Evolutionary conservation across 495 filamentous ascomycete genomes (phyloP).

Genomic region (Aspergillus bridgeri): DNA sequence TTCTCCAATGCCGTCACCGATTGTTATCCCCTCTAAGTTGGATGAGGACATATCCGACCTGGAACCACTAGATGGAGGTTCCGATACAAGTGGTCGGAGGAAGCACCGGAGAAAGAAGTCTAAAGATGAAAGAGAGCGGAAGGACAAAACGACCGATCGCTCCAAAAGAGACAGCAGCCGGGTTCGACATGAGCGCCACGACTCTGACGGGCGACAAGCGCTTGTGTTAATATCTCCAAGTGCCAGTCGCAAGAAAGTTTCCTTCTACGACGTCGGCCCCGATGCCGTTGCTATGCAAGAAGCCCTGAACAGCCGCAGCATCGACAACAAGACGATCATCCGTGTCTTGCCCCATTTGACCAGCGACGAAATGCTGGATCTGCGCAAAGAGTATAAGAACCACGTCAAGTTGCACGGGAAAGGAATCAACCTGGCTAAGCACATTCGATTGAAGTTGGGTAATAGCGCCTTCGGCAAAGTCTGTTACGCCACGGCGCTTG

Average conservation of each 20-base stretch:
- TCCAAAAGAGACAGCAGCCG: slow-evolving; percentile 30
- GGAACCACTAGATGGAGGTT: slow-evolving; percentile 38
- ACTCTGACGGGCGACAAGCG: slow-evolving; percentile 23
- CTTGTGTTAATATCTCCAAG: slow-evolving; percentile 32
- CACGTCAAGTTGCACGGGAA: slow-evolving; percentile 77
- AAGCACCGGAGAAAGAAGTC: slow-evolving; percentile 30
- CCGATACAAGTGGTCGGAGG: slow-evolving; percentile 33
- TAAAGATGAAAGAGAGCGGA: slow-evolving; percentile 23
- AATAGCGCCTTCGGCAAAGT: slow-evolving; percentile 81
- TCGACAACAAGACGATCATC: slow-evolving; percentile 68
- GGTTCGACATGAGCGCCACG: slow-evolving; percentile 25
- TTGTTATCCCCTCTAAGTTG: slow-evolving; percentile 40
- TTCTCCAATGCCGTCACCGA: slow-evolving; percentile 87
- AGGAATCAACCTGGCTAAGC: slow-evolving; percentile 93
- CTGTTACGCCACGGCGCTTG: slow-evolving; percentile 84
- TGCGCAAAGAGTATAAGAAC: slow-evolving; percentile 85
- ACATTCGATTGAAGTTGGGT: slow-evolving; percentile 74
- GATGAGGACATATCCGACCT: slow-evolving; percentile 52
- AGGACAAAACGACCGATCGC: slow-evolving; percentile 29
- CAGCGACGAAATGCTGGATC: slow-evolving; percentile 78
- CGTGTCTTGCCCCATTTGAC: slow-evolving; percentile 80
- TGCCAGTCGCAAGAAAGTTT: slow-evolving; percentile 47
- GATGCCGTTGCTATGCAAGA: slow-evolving; percentile 74
- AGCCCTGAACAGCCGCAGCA: slow-evolving; percentile 64
- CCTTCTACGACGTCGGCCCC: slow-evolving; percentile 69